Base-by-base conservation (phyloP, 108 stramenopile species). In the Aureococcus anophagefferens region DNA sequence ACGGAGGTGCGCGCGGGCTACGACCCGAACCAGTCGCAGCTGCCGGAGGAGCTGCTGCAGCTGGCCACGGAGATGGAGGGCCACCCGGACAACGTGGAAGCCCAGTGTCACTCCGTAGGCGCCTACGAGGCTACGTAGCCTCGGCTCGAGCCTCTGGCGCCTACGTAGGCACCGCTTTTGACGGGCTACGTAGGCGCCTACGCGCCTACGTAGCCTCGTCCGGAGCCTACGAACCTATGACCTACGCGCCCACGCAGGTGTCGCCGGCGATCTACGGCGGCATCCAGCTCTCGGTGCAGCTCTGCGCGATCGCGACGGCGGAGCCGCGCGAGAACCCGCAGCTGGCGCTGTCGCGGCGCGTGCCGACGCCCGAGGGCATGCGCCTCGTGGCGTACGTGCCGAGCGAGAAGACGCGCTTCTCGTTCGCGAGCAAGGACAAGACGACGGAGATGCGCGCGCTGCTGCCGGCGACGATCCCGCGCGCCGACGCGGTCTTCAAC, bases 61-160 rank as follows among this genome's bases (percentile, higher is more conserved):
- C 89, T 98, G 80, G 98, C 98, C 4, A 90, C 95, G 17, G 89
- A 83, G 45, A 98, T 98, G 71, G 98, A 98, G 90, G 98, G 92
- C 25, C 98, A 98, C 81, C 98, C 98, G 14, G 98, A 98, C 70
- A 98, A 98, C 74, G n/a, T n/a, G n/a, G n/a, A n/a, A n/a, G n/a
- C n/a, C n/a, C n/a, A n/a, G n/a, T n/a, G n/a, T n/a, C n/a, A n/a
- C n/a, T n/a, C n/a, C n/a, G n/a, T n/a, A n/a, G n/a, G n/a, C n/a
- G n/a, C n/a, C n/a, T n/a, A n/a, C n/a, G n/a, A n/a, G n/a, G n/a
- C n/a, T n/a, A n/a, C n/a, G n/a, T n/a, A n/a, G n/a, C n/a, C n/a
- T n/a, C n/a, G n/a, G n/a, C n/a, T n/a, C n/a, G n/a, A n/a, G n/a
- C n/a, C n/a, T n/a, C n/a, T n/a, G n/a, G n/a, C n/a, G n/a, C n/a